These are phyloP conservation scores for Globisporangium perplexum DNA, from an alignment of 352 stramenopile genomes.

Conservation along the genomic window DNA sequence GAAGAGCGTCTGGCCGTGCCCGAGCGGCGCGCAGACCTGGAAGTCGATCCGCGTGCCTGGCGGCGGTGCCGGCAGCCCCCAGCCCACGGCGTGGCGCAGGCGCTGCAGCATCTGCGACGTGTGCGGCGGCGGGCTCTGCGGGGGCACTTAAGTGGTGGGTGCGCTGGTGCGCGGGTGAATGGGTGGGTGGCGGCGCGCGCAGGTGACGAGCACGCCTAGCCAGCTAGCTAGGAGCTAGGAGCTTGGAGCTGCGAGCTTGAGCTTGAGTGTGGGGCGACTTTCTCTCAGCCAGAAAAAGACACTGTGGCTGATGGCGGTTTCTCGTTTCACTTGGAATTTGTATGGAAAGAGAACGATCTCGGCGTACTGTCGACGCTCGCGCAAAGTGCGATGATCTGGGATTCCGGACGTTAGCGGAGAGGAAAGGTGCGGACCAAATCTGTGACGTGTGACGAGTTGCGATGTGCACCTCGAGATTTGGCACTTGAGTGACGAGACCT, in stretches of 20 bases:
- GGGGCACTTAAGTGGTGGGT: too few relatives aligned
- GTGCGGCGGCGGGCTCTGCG: background rate
- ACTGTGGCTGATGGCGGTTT: background rate
- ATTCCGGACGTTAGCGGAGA: background rate
- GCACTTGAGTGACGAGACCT: too few relatives aligned
- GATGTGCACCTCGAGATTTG: too few relatives aligned
- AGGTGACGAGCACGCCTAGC: too few relatives aligned
- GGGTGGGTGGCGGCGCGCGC: background rate
- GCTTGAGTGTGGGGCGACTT: background rate
- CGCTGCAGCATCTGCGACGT: constrained; percentile 63
- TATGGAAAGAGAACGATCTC: background rate
- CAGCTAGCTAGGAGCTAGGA: too few relatives aligned
- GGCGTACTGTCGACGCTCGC: too few relatives aligned
- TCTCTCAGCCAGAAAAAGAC: background rate
- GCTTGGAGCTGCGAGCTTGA: too few relatives aligned
- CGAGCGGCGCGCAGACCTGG: constrained; percentile 67
- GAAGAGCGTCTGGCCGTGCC: constrained; percentile 77
- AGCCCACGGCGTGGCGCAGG: constrained; percentile 73
- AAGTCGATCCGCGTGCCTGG: constrained; percentile 75
- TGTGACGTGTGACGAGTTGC: background rate
- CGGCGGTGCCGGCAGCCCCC: constrained; percentile 49
- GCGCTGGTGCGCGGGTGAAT: too few relatives aligned
- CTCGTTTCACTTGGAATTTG: background rate
- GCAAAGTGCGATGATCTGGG: background rate
- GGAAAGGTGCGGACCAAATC: background rate